phyloP scores from a whole-genome alignment of 2,329 filamentous ascomycete genomes.

The Penicillium sp. region DNA sequence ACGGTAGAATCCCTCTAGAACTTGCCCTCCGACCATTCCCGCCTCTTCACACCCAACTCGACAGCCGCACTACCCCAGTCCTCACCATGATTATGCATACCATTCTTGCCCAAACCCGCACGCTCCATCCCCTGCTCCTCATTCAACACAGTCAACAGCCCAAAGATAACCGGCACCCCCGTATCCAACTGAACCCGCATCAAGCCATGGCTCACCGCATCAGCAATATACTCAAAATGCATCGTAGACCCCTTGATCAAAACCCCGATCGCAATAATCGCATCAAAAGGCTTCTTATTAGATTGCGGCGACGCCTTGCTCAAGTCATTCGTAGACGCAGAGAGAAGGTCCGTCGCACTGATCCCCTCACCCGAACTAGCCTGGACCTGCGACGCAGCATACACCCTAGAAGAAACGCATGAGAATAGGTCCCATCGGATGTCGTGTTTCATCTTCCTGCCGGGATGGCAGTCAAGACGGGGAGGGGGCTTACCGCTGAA shows the following conservation, averaged over 20 bases:
- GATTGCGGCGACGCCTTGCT: slow-evolving; percentile 42
- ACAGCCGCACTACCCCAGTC: slow-evolving; percentile 95
- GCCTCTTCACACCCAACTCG: slow-evolving; percentile 84
- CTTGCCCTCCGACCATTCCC: slow-evolving; percentile 70
- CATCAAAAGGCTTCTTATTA: slow-evolving; percentile 65
- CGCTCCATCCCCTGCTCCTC: slow-evolving; percentile 83
- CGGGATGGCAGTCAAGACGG: not conserved
- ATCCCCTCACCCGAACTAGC: slow-evolving; percentile 47
- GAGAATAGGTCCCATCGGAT: no score
- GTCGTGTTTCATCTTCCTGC: no score
- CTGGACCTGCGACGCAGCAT: slow-evolving; percentile 80
- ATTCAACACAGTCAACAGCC: slow-evolving; percentile 77
- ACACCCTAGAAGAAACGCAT: slow-evolving; percentile 56
- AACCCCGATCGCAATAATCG: slow-evolving; percentile 89
- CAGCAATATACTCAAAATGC: slow-evolving; percentile 98
- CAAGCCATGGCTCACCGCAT: slow-evolving; percentile 80
- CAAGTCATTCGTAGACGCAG: slow-evolving; percentile 63
- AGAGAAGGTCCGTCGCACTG: slow-evolving; percentile 52
- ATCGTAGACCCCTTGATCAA: slow-evolving; percentile 98
- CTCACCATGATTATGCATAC: slow-evolving; percentile 83
- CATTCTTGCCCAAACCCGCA: slow-evolving; percentile 61
- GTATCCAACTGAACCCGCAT: slow-evolving; percentile 92
- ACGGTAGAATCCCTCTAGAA: slow-evolving; percentile 33
- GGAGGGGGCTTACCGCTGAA: slow-evolving; percentile 61
- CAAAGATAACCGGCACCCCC: slow-evolving; percentile 85